Conservation (phyloP, 2,329 filamentous ascomycete genomes). For the Zalaria sp. region DNA sequence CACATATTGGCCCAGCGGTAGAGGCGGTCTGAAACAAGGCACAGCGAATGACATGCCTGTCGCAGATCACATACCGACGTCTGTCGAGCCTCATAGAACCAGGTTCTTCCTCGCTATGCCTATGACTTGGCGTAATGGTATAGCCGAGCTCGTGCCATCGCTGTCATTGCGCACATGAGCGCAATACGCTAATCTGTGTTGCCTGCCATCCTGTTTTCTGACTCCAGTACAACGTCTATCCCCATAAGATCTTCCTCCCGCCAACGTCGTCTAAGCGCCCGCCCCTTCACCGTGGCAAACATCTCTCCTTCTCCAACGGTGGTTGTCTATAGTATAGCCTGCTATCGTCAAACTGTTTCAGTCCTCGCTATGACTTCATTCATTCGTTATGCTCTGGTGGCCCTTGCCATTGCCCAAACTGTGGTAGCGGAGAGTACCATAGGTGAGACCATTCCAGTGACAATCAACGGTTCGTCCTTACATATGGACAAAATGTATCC, state of each 20-base stretch:
- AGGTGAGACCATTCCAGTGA: neutral
- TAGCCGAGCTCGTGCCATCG: neutral
- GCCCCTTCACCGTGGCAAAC: neutral
- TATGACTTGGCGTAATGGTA: neutral
- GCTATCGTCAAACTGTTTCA: neutral
- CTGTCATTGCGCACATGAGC: neutral
- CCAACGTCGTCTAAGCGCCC: neutral
- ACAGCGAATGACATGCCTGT: neutral
- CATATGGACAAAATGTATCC: neutral
- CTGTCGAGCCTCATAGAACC: neutral
- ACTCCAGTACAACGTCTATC: neutral
- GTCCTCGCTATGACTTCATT: neutral
- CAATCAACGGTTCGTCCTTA: neutral
- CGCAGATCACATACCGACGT: neutral
- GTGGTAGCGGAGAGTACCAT: neutral
- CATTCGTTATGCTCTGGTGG: neutral
- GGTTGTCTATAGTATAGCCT: too few relatives aligned
- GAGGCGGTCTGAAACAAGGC: neutral
- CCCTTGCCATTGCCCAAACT: neutral
- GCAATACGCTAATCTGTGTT: neutral
- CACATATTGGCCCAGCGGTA: too few relatives aligned
- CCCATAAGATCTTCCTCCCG: neutral
- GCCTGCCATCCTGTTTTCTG: neutral
- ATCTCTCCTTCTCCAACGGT: neutral
- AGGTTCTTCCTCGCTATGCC: neutral